phyloP scores from a whole-genome alignment of 352 stramenopile genomes.

The Aphanomyces euteiches region DNA sequence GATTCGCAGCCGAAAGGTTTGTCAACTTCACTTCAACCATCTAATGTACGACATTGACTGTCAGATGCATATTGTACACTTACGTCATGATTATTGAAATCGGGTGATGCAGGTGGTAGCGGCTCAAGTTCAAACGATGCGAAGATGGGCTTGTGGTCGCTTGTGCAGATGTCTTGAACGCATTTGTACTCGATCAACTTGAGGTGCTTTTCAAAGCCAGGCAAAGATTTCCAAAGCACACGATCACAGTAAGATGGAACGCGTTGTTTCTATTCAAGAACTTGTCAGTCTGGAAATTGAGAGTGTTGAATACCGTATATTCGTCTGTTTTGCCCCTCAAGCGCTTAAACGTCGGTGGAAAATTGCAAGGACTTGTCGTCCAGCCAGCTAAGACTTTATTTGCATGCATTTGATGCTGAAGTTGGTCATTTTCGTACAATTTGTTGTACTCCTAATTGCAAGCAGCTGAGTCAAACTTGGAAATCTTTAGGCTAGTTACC shows the following conservation, averaged over 20 bases:
- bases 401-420: conserved; percentile 56
- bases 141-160: conserved; percentile 80
- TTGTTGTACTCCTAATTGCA: conserved; percentile 45
- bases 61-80: neutral
- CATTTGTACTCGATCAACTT: conserved; percentile 57
- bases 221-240: conserved; percentile 77
- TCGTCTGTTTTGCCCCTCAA: conserved; percentile 44
- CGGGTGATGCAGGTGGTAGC: conserved; percentile 28
- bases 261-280: conserved; percentile 48
- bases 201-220: conserved; percentile 47
- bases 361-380: conserved; percentile 55
- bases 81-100: conserved; percentile 14
- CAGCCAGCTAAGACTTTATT: conserved; percentile 60
- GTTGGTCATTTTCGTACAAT: conserved; percentile 75
- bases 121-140: conserved; percentile 51
- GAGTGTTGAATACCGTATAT: conserved; percentile 31
- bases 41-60: conserved; percentile 9
- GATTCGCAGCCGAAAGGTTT: conserved; percentile 51
- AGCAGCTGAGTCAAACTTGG: neutral
- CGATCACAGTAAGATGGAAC: conserved; percentile 83
- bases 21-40: conserved; percentile 57
- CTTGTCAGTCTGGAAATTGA: neutral
- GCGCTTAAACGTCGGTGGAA: conserved; percentile 84
- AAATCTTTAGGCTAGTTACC: neutral
- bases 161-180: conserved; percentile 63